Evolutionary conservation across 306 rosid genomes (phyloP), one percentile per base, ranked within the genome.

Genomic region (Corylus avellana): DNA sequence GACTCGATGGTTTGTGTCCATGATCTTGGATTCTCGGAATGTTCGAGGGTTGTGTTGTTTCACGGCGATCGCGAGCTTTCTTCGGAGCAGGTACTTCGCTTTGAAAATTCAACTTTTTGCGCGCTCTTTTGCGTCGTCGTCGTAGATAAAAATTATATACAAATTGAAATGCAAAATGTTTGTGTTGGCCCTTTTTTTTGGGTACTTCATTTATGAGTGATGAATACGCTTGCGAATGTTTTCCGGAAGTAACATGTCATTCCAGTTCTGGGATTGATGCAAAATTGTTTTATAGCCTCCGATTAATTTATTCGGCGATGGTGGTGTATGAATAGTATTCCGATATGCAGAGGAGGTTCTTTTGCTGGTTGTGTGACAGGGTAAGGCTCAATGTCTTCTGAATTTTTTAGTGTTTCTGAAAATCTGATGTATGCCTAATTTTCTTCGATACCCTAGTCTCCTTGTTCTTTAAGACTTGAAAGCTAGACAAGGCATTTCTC

Each of bases 1-100:
- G 96, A 94, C 75, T 94, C 96, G 0, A 90, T 90, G 94, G 97
- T 90, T 62, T 84, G 81, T 49, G 88, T 94, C 68, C 87, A 92
- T 61, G 92, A 94, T 84, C 89, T 92, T 51, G 84, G 83, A 12
- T 86, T 81, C 79, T 78, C 90, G 1, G 94, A 90, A 70, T 92
- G 92, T 71, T 88, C 92, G 12, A 88, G 89, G 62, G 86, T 86
- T 14, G 78, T 87, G 37, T 5, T 90, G 66, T 77, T 94, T 75
- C 88, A 88, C 73, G 94, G 96, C 4, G 80, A 87, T 8, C 87
- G 96, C 7, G 89, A 88, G 83, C 79, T 88, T 49, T 86, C 94
- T 25, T 83, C 93, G 22, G 73, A 78, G 87, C 91, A 91, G 97
- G 98, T 91, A 81, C 51, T 73, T 22, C 25, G 14, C 35, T 59